These are phyloP conservation scores for Paecilomyces dactylethromorphus DNA, from an alignment of 2,329 filamentous ascomycete genomes.

Conservation along the genomic window DNA sequence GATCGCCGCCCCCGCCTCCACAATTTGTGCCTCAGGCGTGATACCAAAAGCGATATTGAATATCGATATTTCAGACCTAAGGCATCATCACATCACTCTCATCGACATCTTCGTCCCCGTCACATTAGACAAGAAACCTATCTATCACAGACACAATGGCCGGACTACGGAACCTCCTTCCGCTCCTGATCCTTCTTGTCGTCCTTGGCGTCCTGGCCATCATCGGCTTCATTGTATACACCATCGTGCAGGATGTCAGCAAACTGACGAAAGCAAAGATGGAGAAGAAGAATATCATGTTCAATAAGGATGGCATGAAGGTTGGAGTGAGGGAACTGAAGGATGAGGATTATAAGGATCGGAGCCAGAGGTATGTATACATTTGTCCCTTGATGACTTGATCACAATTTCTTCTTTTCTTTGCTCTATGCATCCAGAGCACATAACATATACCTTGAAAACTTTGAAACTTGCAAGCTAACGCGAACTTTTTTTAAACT, in stretches of 20 bases:
- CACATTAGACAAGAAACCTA: too few species aligned
- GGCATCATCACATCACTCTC: background rate
- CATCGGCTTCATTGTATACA: slow-evolving; percentile 52
- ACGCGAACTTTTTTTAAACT: background rate
- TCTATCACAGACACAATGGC: background rate
- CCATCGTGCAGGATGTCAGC: slow-evolving; percentile 53
- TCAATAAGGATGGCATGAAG: slow-evolving; percentile 55
- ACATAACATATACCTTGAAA: too few species aligned
- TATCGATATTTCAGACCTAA: background rate
- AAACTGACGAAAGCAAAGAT: slow-evolving; percentile 53
- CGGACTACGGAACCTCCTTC: slow-evolving; percentile 39
- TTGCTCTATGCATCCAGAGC: background rate
- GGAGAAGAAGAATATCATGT: slow-evolving; percentile 57
- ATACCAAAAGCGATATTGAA: background rate
- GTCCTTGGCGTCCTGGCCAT: slow-evolving; percentile 46
- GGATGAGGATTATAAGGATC: slow-evolving; percentile 54
- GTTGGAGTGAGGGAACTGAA: slow-evolving; percentile 54
- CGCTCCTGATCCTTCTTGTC: slow-evolving; percentile 51
- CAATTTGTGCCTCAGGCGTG: background rate
- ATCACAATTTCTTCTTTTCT: background rate
- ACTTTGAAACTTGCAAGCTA: background rate
- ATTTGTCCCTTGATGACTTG: background rate
- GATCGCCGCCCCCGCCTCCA: background rate
- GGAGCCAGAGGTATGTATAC: slow-evolving; percentile 46
- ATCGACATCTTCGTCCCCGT: too few species aligned